A percentile compares a stretch with the other conserved stretches of the same genome.
Evolutionary conservation across 805 yeast genomes (phyloP).

Genomic region (Starmerella sp.): DNA sequence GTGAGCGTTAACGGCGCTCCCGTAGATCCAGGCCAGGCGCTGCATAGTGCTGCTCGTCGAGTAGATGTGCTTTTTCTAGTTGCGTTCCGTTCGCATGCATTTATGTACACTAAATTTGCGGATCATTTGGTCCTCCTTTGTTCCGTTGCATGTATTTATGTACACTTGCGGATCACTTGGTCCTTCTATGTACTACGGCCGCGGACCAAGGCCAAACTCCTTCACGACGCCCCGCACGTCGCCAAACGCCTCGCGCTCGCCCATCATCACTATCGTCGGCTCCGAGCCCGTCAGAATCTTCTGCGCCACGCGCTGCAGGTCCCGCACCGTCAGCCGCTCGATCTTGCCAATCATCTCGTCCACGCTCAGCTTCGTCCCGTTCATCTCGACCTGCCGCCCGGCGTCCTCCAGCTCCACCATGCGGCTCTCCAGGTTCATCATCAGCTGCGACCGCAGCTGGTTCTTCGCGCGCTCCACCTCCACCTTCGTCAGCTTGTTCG

Average conservation of each 20-base stretch:
- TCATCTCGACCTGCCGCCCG: conserved; percentile 87
- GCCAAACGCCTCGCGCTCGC: conserved; percentile 74
- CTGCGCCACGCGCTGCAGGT: conserved; percentile 62
- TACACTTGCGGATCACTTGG: too few species aligned
- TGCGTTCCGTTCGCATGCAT: too few species aligned
- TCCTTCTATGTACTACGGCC: background rate
- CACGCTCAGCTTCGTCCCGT: conserved; percentile 62
- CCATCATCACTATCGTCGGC: conserved; percentile 86
- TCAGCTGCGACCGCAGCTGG: conserved; percentile 72
- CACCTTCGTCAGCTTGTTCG: conserved; percentile 50
- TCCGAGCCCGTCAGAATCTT: conserved; percentile 63
- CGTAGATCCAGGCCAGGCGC: too few species aligned
- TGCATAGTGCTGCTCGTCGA: too few species aligned
- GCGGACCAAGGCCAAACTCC: conserved; percentile 62
- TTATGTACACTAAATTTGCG: too few species aligned
- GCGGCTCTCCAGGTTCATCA: conserved; percentile 88
- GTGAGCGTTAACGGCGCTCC: too few species aligned
- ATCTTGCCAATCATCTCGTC: conserved; percentile 73
- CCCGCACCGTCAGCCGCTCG: conserved; percentile 52
- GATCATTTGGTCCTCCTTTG: too few species aligned
- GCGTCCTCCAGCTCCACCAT: conserved; percentile 90
- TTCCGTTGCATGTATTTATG: too few species aligned
- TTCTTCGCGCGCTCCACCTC: conserved; percentile 88
- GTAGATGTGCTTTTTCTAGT: too few species aligned
- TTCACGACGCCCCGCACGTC: conserved; percentile 58